These are phyloP conservation scores for Podospora pseudocomata DNA, from an alignment of 495 filamentous ascomycete genomes.

Conservation along the genomic window DNA sequence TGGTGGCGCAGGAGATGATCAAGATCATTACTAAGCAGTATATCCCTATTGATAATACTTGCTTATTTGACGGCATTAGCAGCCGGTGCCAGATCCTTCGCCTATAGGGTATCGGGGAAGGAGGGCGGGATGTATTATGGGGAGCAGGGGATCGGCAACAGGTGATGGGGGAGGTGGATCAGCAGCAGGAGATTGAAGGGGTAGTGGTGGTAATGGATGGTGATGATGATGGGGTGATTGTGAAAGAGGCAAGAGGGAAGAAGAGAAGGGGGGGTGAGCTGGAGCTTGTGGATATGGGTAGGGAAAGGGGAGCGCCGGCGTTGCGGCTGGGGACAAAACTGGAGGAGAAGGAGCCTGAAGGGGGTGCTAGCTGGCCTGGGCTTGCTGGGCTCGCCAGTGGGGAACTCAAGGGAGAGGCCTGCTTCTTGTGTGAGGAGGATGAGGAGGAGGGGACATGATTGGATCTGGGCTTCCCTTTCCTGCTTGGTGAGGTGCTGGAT, in stretches of 20 bases:
- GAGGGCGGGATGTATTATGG: slow-evolving; percentile 2
- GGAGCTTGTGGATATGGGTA: neutral
- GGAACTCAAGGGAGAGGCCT: neutral
- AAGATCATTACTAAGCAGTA: slow-evolving; percentile 98
- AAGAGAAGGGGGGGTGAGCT: neutral
- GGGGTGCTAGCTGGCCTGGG: neutral
- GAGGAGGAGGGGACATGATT: neutral
- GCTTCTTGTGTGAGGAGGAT: neutral
- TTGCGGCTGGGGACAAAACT: neutral
- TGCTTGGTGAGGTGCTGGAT: neutral
- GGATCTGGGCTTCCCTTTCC: neutral
- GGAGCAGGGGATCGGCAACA: neutral
- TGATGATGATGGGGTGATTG: no score
- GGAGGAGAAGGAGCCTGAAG: neutral
- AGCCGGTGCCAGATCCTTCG: slow-evolving; percentile 73
- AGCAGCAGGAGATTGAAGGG: neutral
- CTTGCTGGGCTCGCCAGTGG: neutral
- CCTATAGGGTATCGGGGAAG: slow-evolving; percentile 31
- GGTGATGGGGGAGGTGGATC: neutral
- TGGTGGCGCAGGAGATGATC: slow-evolving; percentile 92
- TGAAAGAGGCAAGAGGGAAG: neutral
- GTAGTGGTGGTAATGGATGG: no score
- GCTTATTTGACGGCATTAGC: slow-evolving; percentile 83
- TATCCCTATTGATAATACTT: slow-evolving; percentile 88
- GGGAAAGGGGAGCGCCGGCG: neutral